Base-by-base conservation (phyloP, 2,329 filamentous ascomycete species). In the Fusarium paranaense region DNA sequence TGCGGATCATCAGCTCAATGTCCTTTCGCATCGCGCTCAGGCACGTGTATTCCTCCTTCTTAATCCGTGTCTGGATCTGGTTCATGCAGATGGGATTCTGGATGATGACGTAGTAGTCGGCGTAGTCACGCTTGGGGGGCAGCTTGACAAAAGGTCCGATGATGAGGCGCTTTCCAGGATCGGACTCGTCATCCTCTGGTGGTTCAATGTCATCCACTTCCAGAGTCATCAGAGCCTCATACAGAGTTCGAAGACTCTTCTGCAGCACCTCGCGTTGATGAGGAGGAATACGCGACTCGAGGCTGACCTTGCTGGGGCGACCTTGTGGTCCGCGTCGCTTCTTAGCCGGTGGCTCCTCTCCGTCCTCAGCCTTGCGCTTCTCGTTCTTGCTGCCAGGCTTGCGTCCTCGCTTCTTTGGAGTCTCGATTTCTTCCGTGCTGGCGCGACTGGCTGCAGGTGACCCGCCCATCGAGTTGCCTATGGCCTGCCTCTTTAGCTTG, bases 31-130 rank as follows among this genome's bases (percentile, higher is more conserved):
- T 91, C 77, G 95, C 94, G 80, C 90, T 91, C 70, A 98, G 84
- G 79, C 90, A 93, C 76, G 90, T 91, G 83, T 99, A 99, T 80
- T 98, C 94, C 80, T 97, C 94, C 83, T 94, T 96, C 86, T 98
- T 98, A 85, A 99, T 98, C 87, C 95, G 96, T 81, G 93, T 94
- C 81, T 94, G 91, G 80, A 99, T 98, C 82, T 95, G 92, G 77
- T 98, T 97, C 93, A 98, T 98, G 80, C 94, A 96, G 80, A 99
- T 98, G 0, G 97, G 97, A 64, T 92, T 93, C 80, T 93, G 90
- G 82, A 99, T 99, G 82, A 98, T 91, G 81, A 96, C 86, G 82
- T 98, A 99, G 86, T 99, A 99, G 81, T 98, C 95, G 30, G 95
- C 93, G 80, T 97, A 99, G 69, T 96, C 92, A 68, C 92, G 92